Evolutionary conservation across 23 red algal genomes (phyloP), one percentile per base, ranked within the genome.

Genomic region (Gracilaria gracilis): DNA sequence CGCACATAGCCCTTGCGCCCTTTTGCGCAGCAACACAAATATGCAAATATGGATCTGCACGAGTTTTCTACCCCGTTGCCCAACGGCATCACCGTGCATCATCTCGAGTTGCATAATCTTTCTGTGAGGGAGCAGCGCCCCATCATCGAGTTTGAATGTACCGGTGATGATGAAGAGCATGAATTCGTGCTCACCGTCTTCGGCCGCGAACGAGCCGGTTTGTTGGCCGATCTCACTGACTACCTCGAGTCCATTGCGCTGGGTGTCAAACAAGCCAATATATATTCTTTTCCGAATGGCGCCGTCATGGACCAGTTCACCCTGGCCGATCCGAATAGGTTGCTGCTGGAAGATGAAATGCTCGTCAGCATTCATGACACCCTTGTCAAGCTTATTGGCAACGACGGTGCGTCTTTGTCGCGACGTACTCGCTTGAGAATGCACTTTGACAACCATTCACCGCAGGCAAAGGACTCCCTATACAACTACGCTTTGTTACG

Each of bases 281-380:
- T 98, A 49, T 98, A 95, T 57, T 85, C 96, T 36, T 89, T 98
- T 33, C 96, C 96, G 33, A 89, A 87, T 69, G 91, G 93, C 62
- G 88, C 88, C 32, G 80, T 98, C 54, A 98, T 98, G 96, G 96
- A 98, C 62, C 91, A 95, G 37, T 98, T 98, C 80, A 84, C 59
- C 9, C 57, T 98, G n/a, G 57, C 86, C 58, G 96, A 98, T 72
- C 70, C 80, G 38, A 58, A 90, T 12, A 36, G 53, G 23, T 67
- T 95, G 51, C 89, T 98, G 50, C 48, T 75, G 17, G 83, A 89
- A 14, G 96, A 95, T 31, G 86, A 88, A 12, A 72, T 48, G 27
- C 85, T 94, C 38, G 49, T 27, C 19, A 35, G 28, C 14, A 81
- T 98, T 44, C 92, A 98, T 70, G 85, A 95, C 35, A 75, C 80